Conservation (phyloP, 352 stramenopile genomes). For the Phytophthora pisi region DNA sequence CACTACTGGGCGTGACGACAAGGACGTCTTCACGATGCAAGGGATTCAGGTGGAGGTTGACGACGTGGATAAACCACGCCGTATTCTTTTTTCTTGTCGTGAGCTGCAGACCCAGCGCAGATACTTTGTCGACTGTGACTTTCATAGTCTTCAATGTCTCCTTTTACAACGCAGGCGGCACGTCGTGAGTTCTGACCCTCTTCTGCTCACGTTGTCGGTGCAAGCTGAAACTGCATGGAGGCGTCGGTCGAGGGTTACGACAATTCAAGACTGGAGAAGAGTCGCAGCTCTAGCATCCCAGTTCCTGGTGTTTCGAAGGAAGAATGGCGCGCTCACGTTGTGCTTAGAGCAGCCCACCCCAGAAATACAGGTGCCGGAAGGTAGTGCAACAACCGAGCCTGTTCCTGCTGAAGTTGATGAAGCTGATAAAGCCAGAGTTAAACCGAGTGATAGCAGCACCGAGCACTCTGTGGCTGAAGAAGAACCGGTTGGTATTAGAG, state of each 20-base stretch:
- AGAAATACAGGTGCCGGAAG: not conserved
- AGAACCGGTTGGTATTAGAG: not conserved
- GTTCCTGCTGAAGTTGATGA: not conserved
- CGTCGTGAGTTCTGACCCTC: not conserved
- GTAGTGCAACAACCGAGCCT: not conserved
- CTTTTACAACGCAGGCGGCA: conserved; percentile 6
- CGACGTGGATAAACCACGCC: conserved; percentile 37
- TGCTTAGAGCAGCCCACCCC: conserved; percentile 8
- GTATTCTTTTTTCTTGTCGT: conserved; percentile 59
- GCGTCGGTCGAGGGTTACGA: not conserved
- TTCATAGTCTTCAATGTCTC: conserved; percentile 34
- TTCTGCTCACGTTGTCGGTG: not conserved
- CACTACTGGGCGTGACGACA: conserved; percentile 6
- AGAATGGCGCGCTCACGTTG: conserved; percentile 37
- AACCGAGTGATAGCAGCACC: not conserved
- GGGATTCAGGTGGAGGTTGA: conserved; percentile 56
- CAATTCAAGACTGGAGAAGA: conserved; percentile 36
- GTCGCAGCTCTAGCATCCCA: conserved; percentile 25
- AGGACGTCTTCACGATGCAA: conserved; percentile 28
- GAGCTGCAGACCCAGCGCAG: conserved; percentile 51
- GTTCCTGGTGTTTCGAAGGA: conserved; percentile 41
- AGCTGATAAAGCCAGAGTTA: not conserved
- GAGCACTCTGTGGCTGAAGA: not conserved
- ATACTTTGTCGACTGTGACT: conserved; percentile 58
- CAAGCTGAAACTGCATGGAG: conserved; percentile 13